Conservation (phyloP, 257 asterid species). For the Primulina huaijiensis region DNA sequence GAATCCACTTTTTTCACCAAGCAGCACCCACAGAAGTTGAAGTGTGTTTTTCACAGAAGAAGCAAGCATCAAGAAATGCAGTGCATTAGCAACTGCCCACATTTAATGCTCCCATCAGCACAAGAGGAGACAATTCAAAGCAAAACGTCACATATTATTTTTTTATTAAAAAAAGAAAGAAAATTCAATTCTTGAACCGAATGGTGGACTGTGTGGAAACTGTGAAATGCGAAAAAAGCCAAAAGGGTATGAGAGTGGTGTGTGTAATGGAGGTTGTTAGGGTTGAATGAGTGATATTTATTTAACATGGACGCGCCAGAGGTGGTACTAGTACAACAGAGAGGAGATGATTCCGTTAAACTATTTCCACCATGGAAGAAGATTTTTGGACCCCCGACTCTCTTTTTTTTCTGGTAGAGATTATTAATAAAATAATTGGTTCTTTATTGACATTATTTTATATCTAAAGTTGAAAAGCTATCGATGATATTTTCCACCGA, state of each 20-base stretch:
- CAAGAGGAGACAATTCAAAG: not conserved
- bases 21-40: not conserved
- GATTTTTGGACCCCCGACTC: not conserved
- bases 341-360: not conserved
- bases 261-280: not conserved
- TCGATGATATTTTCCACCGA: too few species aligned
- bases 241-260: not conserved
- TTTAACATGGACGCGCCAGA: not conserved
- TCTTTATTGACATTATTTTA: too few species aligned
- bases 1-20: conserved; percentile 1
- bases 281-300: not conserved
- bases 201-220: not conserved
- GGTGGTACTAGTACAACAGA: not conserved
- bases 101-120: not conserved
- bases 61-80: not conserved
- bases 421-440: too few species aligned
- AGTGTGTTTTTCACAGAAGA: not conserved
- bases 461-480: too few species aligned
- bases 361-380: not conserved
- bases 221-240: conserved; percentile 1
- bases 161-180: too few species aligned
- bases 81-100: conserved; percentile 5
- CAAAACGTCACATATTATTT: too few species aligned
- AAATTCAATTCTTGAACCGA: not conserved
- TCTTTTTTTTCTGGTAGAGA: too few species aligned